Base-by-base conservation (phyloP, 306 rosid species). In the Elaeagnus macrophylla region DNA sequence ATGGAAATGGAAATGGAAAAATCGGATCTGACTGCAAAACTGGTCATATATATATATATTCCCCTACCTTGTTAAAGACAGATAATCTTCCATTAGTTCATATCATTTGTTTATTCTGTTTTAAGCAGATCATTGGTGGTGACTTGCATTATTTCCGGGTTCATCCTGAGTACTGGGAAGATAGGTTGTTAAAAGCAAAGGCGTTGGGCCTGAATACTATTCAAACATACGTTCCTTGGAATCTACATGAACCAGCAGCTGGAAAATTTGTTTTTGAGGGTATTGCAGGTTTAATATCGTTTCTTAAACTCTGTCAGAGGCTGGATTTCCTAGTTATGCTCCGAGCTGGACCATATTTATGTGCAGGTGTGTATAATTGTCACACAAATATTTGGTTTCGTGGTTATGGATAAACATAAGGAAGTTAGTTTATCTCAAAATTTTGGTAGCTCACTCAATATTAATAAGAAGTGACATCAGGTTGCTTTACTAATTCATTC, bases 161-260 rank as follows among this genome's bases (percentile, higher is more conserved):
- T 77, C 83, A 74, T 82, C 97, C 96, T 7, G 82, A 86, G 97
- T 80, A 83, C 69, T 86, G 97, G 97, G 96, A 91, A 62, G 96
- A 91, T 72, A 86, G 97, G 74, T 62, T 91, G 59, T 69, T 85
- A 62, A 86, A 79, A 82, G 97, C 95, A 48, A 91, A 80, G 76
- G 93, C 97, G 3, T 65, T 91, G 83, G 97, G 97, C 41, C 79
- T 91, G 71, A 91, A 86, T 62, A 82, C 96, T 0, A 83, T 91
- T 75, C 94, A 86, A 64, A 84, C 91, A 54, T 91, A 91, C 71
- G 74, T 86, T 65, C 95, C 97, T 47, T 86, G 97, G 97, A 91
- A 91, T 75, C 73, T 84, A 57, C 97, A 91, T 56, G 95, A 91
- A 76, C 91, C 94, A 64, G 60, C 54, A 48, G 79, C 89, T 0